Evolutionary conservation across 768 basidiomycete species (phyloP).

Genomic region (Tulasnella sp.): DNA sequence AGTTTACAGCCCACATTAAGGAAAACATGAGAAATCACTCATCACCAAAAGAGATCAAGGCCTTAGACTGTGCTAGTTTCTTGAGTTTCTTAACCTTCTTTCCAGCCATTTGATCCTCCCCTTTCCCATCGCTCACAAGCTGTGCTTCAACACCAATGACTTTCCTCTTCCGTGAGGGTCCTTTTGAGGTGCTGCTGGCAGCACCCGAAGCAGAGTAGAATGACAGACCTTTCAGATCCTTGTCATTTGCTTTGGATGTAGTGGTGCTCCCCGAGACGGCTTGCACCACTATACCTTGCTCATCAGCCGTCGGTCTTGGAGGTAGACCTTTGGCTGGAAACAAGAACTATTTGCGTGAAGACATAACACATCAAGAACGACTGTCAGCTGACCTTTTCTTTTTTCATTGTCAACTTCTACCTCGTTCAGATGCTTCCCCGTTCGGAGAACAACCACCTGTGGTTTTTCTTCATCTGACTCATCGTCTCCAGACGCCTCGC

Average conservation of each 20-base stretch:
- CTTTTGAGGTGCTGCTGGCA: conserved; percentile 9
- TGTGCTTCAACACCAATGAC: conserved; percentile 17
- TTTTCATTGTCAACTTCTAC: conserved; percentile 67
- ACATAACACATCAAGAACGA: too few species aligned
- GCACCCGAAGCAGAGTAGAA: conserved; percentile 16
- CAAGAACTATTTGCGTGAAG: too few species aligned
- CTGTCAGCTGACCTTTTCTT: conserved; percentile 45
- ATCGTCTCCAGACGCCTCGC: conserved; percentile 35
- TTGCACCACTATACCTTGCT: background rate
- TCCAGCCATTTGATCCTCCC: conserved; percentile 22
- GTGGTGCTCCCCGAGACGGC: conserved; percentile 14
- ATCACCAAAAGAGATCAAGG: conserved; percentile 29
- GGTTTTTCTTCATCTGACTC: conserved; percentile 80
- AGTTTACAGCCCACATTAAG: too few species aligned
- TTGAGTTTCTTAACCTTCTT: conserved; percentile 27
- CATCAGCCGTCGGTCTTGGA: background rate
- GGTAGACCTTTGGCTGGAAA: background rate
- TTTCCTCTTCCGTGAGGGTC: conserved; percentile 24
- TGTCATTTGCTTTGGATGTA: background rate
- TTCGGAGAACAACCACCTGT: conserved; percentile 77
- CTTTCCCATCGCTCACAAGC: background rate
- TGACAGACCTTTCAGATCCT: conserved; percentile 9
- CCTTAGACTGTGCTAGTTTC: conserved; percentile 22
- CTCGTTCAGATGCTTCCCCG: conserved; percentile 76
- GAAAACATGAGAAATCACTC: too few species aligned